These are phyloP conservation scores for Alectoria sarmentosa DNA, from an alignment of 495 filamentous ascomycete species.

Conservation along the genomic window DNA sequence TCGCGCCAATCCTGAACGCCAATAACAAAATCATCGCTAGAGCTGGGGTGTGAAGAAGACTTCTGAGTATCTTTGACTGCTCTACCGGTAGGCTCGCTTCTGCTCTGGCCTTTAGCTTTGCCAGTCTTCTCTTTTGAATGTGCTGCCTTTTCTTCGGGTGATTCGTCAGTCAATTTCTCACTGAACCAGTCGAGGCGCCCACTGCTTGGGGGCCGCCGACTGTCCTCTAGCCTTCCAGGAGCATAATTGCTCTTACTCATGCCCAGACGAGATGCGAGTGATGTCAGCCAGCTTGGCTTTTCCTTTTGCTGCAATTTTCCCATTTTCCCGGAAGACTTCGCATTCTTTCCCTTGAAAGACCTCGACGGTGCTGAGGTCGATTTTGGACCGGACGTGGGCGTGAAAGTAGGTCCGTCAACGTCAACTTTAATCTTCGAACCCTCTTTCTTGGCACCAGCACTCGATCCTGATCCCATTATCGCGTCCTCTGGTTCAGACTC, in stretches of 20 bases:
- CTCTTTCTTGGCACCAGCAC: conserved; percentile 7
- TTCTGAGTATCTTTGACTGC: conserved; percentile 20
- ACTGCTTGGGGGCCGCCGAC: conserved; percentile 68
- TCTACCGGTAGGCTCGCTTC: conserved; percentile 18
- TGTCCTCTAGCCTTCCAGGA: conserved; percentile 41
- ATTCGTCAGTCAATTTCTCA: conserved; percentile 59
- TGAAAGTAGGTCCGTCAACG: conserved; percentile 21
- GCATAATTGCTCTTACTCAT: conserved; percentile 33
- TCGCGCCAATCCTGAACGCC: conserved; percentile 92
- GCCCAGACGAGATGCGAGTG: conserved; percentile 48
- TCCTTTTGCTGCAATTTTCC: conserved; percentile 19
- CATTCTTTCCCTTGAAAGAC: conserved; percentile 23
- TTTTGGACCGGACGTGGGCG: conserved; percentile 19
- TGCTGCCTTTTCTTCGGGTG: conserved; percentile 30
- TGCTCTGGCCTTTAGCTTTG: conserved; percentile 23
- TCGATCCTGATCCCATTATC: neutral
- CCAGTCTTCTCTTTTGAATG: conserved; percentile 13
- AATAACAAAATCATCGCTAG: conserved; percentile 74
- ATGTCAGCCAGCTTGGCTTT: conserved; percentile 48
- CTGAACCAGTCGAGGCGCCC: conserved; percentile 73
- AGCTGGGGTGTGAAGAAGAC: conserved; percentile 23
- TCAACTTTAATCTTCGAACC: neutral
- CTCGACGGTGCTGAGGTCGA: conserved; percentile 28
- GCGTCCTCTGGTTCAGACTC: conserved; percentile 26
- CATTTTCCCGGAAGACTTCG: conserved; percentile 2